These are phyloP conservation scores for Pezicula neosporulosa DNA, from an alignment of 2,329 filamentous ascomycete genomes.

Conservation along the genomic window DNA sequence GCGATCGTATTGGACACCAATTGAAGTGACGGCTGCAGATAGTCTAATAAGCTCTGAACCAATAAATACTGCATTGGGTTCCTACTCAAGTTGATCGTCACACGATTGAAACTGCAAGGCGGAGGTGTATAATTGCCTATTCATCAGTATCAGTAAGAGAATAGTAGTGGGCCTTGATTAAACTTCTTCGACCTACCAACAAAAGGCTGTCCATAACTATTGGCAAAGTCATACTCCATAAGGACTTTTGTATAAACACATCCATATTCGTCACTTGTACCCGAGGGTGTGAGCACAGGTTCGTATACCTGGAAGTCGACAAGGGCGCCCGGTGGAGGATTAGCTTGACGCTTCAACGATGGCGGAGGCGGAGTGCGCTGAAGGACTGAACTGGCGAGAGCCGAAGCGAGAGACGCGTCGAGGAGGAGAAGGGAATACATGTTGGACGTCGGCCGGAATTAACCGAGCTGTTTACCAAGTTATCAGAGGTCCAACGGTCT, in stretches of 20 bases:
- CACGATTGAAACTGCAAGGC: constrained; percentile 64
- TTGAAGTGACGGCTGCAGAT: constrained; percentile 51
- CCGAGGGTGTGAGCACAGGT: not conserved
- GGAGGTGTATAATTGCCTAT: constrained; percentile 62
- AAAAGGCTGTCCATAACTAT: constrained; percentile 67
- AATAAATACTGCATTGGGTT: too few relatives aligned
- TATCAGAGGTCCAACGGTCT: not conserved
- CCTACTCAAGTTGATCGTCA: constrained; percentile 65
- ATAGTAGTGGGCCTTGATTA: not conserved
- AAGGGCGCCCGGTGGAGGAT: not conserved
- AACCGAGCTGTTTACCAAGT: not conserved
- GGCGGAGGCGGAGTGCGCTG: not conserved
- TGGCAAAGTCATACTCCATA: constrained; percentile 66
- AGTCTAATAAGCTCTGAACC: too few relatives aligned
- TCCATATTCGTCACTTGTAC: not conserved
- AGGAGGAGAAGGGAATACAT: not conserved
- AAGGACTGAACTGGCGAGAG: not conserved
- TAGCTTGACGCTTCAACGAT: not conserved
- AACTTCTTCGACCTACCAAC: constrained; percentile 48
- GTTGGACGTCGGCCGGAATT: not conserved
- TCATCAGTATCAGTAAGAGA: not conserved
- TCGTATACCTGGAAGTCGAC: not conserved
- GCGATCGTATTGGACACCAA: constrained; percentile 71
- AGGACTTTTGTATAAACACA: constrained; percentile 29
- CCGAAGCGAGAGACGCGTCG: not conserved